Conservation (phyloP, 1,139 yeast species). For the Arxiozyma bovina region DNA sequence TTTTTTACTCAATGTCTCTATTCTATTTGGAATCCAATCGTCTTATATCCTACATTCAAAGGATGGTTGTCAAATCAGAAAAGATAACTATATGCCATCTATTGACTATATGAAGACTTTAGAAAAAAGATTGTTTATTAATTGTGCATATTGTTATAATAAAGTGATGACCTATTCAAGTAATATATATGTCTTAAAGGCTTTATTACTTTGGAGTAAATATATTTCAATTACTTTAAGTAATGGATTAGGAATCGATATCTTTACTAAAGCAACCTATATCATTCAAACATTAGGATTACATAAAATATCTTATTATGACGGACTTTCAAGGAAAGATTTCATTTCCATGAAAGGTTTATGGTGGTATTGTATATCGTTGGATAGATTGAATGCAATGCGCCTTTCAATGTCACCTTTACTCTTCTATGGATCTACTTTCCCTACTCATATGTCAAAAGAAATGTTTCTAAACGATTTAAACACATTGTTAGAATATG, state of each 20-base stretch:
- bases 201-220: conserved; percentile 11
- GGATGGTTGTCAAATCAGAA: conserved; percentile 6
- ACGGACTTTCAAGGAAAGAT: conserved; percentile 6
- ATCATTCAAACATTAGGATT: conserved; percentile 11
- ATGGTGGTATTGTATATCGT: conserved; percentile 10
- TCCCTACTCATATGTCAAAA: not conserved
- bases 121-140: conserved; percentile 10
- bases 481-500: not conserved
- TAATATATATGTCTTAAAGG: conserved; percentile 10
- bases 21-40: conserved; percentile 9
- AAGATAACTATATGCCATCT: conserved; percentile 8
- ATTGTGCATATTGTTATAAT: conserved; percentile 12
- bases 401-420: conserved; percentile 1
- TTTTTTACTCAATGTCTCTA: conserved; percentile 10
- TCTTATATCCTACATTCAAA: conserved; percentile 1
- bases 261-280: conserved; percentile 13
- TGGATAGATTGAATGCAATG: conserved; percentile 7
- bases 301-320: conserved; percentile 9
- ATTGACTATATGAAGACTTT: conserved; percentile 5
- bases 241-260: conserved; percentile 9
- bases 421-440: not conserved
- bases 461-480: not conserved
- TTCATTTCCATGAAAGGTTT: conserved; percentile 6
- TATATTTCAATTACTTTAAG: conserved; percentile 8
- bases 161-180: conserved; percentile 8